phyloP scores from a whole-genome alignment of 1,284 basidiomycete genomes.

The Somion occarium region DNA sequence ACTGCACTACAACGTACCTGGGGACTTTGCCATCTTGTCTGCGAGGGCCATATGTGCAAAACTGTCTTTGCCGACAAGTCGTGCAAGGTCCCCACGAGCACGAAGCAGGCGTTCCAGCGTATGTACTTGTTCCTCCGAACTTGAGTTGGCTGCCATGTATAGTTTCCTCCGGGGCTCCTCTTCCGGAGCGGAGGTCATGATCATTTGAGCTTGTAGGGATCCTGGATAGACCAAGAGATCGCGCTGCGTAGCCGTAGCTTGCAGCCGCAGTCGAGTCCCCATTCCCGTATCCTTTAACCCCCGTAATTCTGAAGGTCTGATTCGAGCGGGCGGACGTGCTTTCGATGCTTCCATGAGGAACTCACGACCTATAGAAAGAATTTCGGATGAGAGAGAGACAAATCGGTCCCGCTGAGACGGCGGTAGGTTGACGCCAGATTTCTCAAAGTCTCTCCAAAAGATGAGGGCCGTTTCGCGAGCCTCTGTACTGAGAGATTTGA shows the following conservation, averaged over 20 bases:
- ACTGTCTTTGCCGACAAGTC: slow-evolving; percentile 75
- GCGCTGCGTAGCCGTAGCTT: slow-evolving; percentile 69
- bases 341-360: slow-evolving; percentile 71
- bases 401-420: slow-evolving; percentile 75
- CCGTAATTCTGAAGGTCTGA: slow-evolving; percentile 60
- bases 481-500: slow-evolving; percentile 59
- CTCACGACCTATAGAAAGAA: slow-evolving; percentile 83
- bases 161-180: slow-evolving; percentile 80
- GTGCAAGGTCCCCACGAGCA: slow-evolving; percentile 75
- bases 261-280: slow-evolving; percentile 63
- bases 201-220: slow-evolving; percentile 88
- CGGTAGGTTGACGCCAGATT: slow-evolving; percentile 91
- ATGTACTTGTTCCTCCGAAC: slow-evolving; percentile 62
- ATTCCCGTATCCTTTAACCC: slow-evolving; percentile 69
- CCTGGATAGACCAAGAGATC: slow-evolving; percentile 76
- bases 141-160: slow-evolving; percentile 73
- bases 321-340: slow-evolving; percentile 58
- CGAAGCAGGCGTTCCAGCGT: slow-evolving; percentile 74
- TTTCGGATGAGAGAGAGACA: slow-evolving; percentile 88
- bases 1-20: slow-evolving; percentile 43
- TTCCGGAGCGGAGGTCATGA: slow-evolving; percentile 80
- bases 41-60: slow-evolving; percentile 81
- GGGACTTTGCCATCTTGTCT: slow-evolving; percentile 94
- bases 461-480: slow-evolving; percentile 84
- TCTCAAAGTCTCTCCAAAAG: slow-evolving; percentile 96